Conservation (phyloP, 1,139 yeast species). For the Pichia sp. region DNA sequence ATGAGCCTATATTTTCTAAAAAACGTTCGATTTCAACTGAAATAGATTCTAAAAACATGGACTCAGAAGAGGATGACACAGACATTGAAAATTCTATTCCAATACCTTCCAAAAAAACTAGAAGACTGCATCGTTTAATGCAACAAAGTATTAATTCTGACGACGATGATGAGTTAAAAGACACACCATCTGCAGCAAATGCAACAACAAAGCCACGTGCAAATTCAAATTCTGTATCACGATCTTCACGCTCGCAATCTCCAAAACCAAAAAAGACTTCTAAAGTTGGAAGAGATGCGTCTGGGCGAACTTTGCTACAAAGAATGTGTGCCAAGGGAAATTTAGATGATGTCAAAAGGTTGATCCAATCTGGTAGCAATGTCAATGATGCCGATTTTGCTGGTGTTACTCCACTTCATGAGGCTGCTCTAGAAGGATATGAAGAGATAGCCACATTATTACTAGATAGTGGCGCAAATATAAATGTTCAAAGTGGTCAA, state of each 20-base stretch:
- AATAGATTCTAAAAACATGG: neutral
- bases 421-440: conserved; percentile 83
- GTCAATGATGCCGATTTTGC: conserved; percentile 88
- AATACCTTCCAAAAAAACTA: conserved; percentile 30
- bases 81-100: conserved; percentile 40
- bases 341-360: conserved; percentile 49
- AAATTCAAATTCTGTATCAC: conserved; percentile 12
- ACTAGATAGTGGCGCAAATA: conserved; percentile 58
- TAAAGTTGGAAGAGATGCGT: conserved; percentile 65
- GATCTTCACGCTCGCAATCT: conserved; percentile 23
- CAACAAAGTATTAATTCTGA: conserved; percentile 16
- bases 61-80: conserved; percentile 32
- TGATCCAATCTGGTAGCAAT: conserved; percentile 60
- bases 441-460: conserved; percentile 49
- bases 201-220: conserved; percentile 8
- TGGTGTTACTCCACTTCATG: conserved; percentile 86
- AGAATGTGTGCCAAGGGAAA: conserved; percentile 81
- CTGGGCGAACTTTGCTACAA: conserved; percentile 76
- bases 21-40: conserved; percentile 1
- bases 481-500: conserved; percentile 72
- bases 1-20: conserved; percentile 9
- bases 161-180: conserved; percentile 17
- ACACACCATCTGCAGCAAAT: neutral
- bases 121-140: conserved; percentile 29
- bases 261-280: conserved; percentile 33